Evolutionary conservation across 805 yeast species (phyloP).

Genomic region (Candida caryicola): DNA sequence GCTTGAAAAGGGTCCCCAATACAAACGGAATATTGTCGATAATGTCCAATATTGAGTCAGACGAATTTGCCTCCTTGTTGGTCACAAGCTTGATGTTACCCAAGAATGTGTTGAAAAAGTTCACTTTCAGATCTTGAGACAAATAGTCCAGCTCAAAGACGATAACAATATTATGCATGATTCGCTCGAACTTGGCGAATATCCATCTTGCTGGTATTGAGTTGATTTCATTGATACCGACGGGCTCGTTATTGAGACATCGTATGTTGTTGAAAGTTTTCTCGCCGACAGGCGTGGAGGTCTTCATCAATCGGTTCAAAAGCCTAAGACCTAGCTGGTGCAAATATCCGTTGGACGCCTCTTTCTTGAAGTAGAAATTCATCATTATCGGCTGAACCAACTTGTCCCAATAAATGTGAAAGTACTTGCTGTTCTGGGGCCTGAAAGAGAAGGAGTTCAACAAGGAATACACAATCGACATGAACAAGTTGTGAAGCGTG

Average conservation of each 20-base stretch:
- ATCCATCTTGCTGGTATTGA: constrained; percentile 36
- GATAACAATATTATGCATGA: constrained; percentile 24
- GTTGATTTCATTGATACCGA: constrained; percentile 28
- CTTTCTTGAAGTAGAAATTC: constrained; percentile 33
- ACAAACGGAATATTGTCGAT: constrained; percentile 30
- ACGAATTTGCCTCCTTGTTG: constrained; percentile 28
- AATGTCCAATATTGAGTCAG: constrained; percentile 31
- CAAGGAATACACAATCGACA: constrained; percentile 29
- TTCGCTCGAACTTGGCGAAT: constrained; percentile 26
- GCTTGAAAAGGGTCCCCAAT: constrained; percentile 20
- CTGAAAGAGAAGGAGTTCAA: constrained; percentile 18
- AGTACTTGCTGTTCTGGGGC: constrained; percentile 18
- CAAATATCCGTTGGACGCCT: constrained; percentile 19
- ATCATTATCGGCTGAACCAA: constrained; percentile 30
- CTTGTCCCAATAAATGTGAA: constrained; percentile 38
- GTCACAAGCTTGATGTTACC: constrained; percentile 23
- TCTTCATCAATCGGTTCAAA: constrained; percentile 24
- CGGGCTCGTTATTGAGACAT: constrained; percentile 32
- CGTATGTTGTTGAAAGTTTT: constrained; percentile 24
- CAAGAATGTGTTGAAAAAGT: constrained; percentile 23
- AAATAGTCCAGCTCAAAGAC: constrained; percentile 24
- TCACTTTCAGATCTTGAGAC: constrained; percentile 22
- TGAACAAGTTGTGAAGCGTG: constrained; percentile 26
- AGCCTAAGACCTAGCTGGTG: constrained; percentile 30
- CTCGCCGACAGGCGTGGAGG: constrained; percentile 17